phyloP scores from a whole-genome alignment of 1,139 yeast species.

The Pichia sp. region DNA sequence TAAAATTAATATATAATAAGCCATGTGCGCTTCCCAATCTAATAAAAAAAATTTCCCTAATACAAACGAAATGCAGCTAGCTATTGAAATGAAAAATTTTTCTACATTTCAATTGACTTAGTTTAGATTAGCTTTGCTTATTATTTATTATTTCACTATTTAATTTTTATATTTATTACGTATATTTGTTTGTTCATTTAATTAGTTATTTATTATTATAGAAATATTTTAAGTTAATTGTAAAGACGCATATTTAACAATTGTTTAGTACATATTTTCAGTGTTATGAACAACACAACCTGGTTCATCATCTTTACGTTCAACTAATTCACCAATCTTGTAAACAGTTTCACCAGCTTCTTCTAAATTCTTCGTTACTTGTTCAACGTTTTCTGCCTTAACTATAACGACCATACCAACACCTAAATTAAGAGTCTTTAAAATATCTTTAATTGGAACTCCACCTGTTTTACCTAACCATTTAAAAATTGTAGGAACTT shows the following conservation, averaged over 20 bases:
- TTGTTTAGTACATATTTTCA: conserved; percentile 29
- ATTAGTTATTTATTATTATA: background rate
- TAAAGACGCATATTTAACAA: background rate
- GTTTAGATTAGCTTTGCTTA: too few relatives aligned
- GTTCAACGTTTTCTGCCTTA: conserved; percentile 51
- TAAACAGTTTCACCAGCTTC: conserved; percentile 71
- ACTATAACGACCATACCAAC: conserved; percentile 95
- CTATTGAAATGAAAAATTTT: too few relatives aligned
- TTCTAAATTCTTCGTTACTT: conserved; percentile 47
- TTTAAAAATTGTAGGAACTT: conserved; percentile 79
- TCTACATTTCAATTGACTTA: too few relatives aligned
- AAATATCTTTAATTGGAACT: conserved; percentile 76
- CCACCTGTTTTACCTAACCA: conserved; percentile 93
- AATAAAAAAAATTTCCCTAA: too few relatives aligned
- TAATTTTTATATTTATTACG: too few relatives aligned
- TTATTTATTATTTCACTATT: too few relatives aligned
- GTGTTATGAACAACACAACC: conserved; percentile 66
- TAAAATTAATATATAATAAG: too few relatives aligned
- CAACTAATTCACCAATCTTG: conserved; percentile 68
- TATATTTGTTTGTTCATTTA: background rate
- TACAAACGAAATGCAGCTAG: too few relatives aligned
- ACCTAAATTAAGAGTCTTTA: conserved; percentile 93
- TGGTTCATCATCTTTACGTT: conserved; percentile 44
- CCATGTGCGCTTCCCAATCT: too few relatives aligned
- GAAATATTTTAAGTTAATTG: too few relatives aligned